These are phyloP conservation scores for Rhynchosporium graminicola DNA, from an alignment of 2,329 filamentous ascomycete genomes.

Conservation along the genomic window DNA sequence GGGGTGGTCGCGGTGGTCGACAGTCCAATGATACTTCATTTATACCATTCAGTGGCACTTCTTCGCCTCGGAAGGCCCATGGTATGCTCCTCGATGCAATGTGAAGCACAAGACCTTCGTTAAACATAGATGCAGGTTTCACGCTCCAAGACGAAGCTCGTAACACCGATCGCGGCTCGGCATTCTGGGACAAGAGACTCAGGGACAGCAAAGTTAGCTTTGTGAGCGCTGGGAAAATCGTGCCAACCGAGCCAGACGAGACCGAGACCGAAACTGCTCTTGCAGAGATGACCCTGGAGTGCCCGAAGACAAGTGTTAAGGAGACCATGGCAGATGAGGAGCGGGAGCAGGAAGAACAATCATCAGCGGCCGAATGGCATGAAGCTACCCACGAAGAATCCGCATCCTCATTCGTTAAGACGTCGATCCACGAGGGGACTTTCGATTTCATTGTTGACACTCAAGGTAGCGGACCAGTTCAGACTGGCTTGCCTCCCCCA, in stretches of 20 bases:
- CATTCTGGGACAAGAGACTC: slow-evolving; percentile 51
- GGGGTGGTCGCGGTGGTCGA: slow-evolving; percentile 17
- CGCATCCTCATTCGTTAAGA: not conserved
- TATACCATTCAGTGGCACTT: slow-evolving; percentile 30
- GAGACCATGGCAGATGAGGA: slow-evolving; percentile 11
- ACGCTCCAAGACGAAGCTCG: slow-evolving; percentile 57
- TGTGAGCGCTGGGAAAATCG: slow-evolving; percentile 57
- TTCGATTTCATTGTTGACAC: slow-evolving; percentile 42
- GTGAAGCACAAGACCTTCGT: not conserved
- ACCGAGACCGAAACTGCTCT: slow-evolving; percentile 39
- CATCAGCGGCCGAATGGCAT: not conserved
- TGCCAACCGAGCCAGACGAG: slow-evolving; percentile 38
- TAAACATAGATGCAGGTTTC: slow-evolving; percentile 34
- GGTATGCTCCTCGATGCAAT: slow-evolving; percentile 21
- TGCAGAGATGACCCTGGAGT: slow-evolving; percentile 32
- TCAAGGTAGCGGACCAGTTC: slow-evolving; percentile 34
- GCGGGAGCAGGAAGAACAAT: not conserved
- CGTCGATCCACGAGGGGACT: not conserved
- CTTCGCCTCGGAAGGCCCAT: slow-evolving; percentile 21
- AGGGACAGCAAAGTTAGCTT: slow-evolving; percentile 59
- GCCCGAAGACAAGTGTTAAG: not conserved
- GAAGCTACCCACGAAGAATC: not conserved
- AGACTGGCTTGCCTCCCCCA: slow-evolving; percentile 40
- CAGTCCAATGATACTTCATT: slow-evolving; percentile 24
- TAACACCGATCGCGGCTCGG: slow-evolving; percentile 54